A percentile compares a stretch with the other conserved stretches of the same genome.
Conservation (phyloP, 495 filamentous ascomycete species). For the Neurospora hispaniola region DNA sequence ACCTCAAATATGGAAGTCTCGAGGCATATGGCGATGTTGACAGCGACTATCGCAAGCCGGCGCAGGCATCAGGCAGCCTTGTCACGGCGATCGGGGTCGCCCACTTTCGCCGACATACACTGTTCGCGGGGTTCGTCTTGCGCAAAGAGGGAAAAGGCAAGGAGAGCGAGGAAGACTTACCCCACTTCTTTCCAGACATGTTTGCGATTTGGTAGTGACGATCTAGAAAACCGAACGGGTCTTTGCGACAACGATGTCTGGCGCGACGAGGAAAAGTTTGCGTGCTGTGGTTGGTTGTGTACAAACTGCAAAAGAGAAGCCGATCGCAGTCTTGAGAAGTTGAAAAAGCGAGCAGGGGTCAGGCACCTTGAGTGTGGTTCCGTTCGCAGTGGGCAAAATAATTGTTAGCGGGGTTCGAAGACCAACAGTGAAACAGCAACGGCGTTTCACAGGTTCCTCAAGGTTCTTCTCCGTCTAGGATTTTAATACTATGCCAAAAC, state of each 20-base stretch:
- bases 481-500: background rate
- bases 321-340: background rate
- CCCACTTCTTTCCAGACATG: conserved; percentile 27
- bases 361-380: background rate
- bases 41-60: background rate
- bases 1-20: background rate
- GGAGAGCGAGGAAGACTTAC: conserved; percentile 18
- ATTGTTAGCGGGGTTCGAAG: background rate
- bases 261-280: background rate
- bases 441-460: background rate
- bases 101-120: background rate
- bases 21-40: background rate
- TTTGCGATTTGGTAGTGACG: conserved; percentile 1
- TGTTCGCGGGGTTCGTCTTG: background rate
- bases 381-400: background rate
- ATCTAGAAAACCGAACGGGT: background rate
- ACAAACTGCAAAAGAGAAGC: background rate
- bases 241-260: background rate
- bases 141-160: conserved; percentile 5
- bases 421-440: background rate
- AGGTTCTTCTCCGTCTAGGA: background rate
- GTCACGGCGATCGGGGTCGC: background rate
- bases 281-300: background rate
- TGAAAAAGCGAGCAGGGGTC: background rate
- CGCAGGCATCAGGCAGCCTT: background rate